A percentile compares a stretch with the other conserved stretches of the same genome.
These are phyloP conservation scores for Xylariaceae sp. DNA, from an alignment of 2,329 filamentous ascomycete genomes.

Conservation along the genomic window DNA sequence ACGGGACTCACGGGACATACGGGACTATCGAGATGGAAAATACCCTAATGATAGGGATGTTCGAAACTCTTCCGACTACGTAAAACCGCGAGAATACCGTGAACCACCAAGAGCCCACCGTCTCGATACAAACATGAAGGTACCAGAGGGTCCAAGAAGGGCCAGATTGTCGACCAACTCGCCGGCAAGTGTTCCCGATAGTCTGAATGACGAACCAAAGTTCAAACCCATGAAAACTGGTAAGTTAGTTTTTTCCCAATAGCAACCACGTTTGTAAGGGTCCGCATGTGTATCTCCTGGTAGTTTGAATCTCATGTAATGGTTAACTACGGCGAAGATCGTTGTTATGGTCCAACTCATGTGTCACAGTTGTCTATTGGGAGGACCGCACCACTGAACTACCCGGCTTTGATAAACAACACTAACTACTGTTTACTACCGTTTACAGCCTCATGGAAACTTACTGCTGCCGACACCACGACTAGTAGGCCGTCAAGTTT, in stretches of 20 bases:
- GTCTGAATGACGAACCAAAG: not conserved
- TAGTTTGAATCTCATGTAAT: not conserved
- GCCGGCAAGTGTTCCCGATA: not conserved
- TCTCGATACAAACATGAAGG: slow-evolving; percentile 25
- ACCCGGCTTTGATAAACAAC: too few relatives aligned
- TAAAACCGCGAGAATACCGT: slow-evolving; percentile 15
- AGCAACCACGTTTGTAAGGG: not conserved
- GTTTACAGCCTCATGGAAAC: slow-evolving; percentile 13
- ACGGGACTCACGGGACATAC: slow-evolving; percentile 3
- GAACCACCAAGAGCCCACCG: slow-evolving; percentile 22
- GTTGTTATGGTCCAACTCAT: too few relatives aligned
- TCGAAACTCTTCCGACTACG: slow-evolving; percentile 9
- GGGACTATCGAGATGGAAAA: slow-evolving; percentile 8
- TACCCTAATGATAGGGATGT: not conserved
- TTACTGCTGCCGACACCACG: not conserved
- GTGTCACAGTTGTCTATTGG: too few relatives aligned
- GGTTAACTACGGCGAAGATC: not conserved
- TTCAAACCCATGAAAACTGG: slow-evolving; percentile 26
- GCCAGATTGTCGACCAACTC: slow-evolving; percentile 13
- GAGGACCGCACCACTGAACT: too few relatives aligned
- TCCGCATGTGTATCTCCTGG: not conserved
- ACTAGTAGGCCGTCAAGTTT: not conserved
- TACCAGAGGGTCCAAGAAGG: slow-evolving; percentile 13
- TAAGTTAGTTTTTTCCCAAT: slow-evolving; percentile 25
- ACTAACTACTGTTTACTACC: slow-evolving; percentile 14